These are phyloP conservation scores for Wallacemonas sp. DNA, from an alignment of 208 protist species.

Conservation along the genomic window DNA sequence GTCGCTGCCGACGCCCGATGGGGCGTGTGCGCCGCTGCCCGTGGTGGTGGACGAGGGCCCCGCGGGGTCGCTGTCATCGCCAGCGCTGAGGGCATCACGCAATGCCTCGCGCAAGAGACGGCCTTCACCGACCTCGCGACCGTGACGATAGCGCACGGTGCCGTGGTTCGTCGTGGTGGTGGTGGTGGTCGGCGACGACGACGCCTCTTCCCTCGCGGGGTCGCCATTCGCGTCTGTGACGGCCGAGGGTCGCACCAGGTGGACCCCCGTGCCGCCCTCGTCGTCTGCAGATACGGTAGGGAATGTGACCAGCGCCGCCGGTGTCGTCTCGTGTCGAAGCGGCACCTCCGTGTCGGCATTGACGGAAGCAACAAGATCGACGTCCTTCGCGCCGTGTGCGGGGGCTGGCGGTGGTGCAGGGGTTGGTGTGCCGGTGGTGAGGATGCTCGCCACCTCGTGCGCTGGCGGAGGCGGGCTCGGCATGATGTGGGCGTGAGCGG, in stretches of 20 bases:
- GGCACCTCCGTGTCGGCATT: slow-evolving; percentile 6
- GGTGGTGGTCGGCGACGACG: background rate
- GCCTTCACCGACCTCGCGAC: slow-evolving; percentile 11
- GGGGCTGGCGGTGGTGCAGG: background rate
- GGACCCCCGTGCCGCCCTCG: no score
- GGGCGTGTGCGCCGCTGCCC: no score
- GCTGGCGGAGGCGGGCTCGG: no score
- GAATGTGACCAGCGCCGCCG: background rate
- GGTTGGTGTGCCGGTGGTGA: no score
- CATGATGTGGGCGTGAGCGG: background rate
- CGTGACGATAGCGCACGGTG: slow-evolving; percentile 12
- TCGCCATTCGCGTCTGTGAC: background rate
- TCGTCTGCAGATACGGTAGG: background rate
- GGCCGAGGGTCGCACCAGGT: no score
- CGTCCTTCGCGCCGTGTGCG: slow-evolving; percentile 4
- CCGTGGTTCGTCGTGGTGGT: background rate
- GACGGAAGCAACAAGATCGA: background rate
- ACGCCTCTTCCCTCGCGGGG: background rate
- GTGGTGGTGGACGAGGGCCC: no score
- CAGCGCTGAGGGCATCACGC: no score
- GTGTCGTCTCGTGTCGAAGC: background rate
- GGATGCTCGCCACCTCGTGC: no score
- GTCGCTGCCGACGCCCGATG: no score
- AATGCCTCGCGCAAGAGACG: background rate
- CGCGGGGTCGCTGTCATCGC: no score